These are phyloP conservation scores for Gonapodya sp. DNA, from an alignment of 192 early-diverging fungal species.

Conservation along the genomic window DNA sequence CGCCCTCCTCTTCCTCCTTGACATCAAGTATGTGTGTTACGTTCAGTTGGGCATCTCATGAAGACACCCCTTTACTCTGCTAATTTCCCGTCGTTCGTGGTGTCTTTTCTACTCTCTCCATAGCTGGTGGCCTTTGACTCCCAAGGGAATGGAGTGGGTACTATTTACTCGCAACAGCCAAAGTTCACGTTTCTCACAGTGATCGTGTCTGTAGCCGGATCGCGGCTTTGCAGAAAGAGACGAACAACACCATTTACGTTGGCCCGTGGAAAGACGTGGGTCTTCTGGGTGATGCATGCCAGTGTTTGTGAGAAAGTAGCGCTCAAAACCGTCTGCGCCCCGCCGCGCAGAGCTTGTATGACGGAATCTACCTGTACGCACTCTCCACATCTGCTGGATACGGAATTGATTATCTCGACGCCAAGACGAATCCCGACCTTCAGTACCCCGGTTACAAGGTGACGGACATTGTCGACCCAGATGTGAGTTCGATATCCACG, in stretches of 20 bases:
- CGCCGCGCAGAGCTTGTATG: no score
- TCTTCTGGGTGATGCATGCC: no score
- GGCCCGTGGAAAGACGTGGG: not conserved
- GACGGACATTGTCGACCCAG: not conserved
- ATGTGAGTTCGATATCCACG: no score
- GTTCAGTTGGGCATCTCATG: no score
- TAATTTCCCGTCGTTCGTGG: no score
- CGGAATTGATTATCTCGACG: not conserved
- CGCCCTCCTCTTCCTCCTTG: not conserved
- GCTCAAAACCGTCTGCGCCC: no score
- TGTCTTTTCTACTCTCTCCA: no score
- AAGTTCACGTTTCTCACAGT: not conserved
- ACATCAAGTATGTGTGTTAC: no score
- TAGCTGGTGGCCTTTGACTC: not conserved
- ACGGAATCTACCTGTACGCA: not conserved
- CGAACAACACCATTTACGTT: not conserved
- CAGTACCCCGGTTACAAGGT: conserved; percentile 1
- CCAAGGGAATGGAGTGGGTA: not conserved
- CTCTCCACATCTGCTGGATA: not conserved
- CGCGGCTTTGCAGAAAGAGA: not conserved
- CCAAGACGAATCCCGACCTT: not conserved
- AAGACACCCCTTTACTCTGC: no score
- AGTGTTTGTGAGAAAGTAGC: no score
- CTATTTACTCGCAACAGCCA: not conserved
- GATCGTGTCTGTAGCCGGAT: not conserved